Base-by-base conservation (phyloP, 2,329 filamentous ascomycete genomes). In the Neophaeococcomyces aloes region DNA sequence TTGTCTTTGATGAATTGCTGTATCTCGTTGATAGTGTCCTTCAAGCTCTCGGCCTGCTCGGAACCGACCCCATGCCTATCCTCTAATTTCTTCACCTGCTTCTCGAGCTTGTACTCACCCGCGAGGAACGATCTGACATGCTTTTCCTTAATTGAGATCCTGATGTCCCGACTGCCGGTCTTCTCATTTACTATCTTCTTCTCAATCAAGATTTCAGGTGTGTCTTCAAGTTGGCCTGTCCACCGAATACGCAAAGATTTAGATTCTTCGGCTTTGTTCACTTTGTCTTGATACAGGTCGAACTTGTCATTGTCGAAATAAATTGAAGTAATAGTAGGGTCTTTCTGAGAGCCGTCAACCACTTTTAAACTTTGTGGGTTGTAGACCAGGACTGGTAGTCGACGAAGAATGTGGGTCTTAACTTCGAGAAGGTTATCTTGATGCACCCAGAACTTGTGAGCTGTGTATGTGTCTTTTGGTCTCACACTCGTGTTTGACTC, bases 391-490 rank as follows among this genome's bases (percentile, higher is more conserved):
- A 93, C 79, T 1, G 91, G 91, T 17, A 98, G 74, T 46, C 85
- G 85, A 49, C 91, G 85, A 25, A 96, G 76, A 49, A 98, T 93
- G 57, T 86, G 80, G 4, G 91, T 96, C 73, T 96, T 95, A 61
- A 96, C 86, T 67, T 98, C 91, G 54, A 96, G 78, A 21, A 96
- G 71, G 65, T 98, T 96, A 57, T 98, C 91, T 25, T 79, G 76
- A 62, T 98, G 91, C 4, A 98, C 82, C 91, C 91, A 98, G 69
- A 94, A 95, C 65, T 94, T 95, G 65, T 89, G 79, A 3, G 87
- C 86, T 15, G 77, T 85, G 61, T 93, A 94, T 46, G 73, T 74
- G 62, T 88, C 85, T 30, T 47, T 50, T 27, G 51, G 49, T 42
- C 57, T 58, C 47, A 52, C 55, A 48, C 71, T 68, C 42, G 66